Conservation (phyloP, 495 filamentous ascomycete genomes). For the Xylaria grammica region DNA sequence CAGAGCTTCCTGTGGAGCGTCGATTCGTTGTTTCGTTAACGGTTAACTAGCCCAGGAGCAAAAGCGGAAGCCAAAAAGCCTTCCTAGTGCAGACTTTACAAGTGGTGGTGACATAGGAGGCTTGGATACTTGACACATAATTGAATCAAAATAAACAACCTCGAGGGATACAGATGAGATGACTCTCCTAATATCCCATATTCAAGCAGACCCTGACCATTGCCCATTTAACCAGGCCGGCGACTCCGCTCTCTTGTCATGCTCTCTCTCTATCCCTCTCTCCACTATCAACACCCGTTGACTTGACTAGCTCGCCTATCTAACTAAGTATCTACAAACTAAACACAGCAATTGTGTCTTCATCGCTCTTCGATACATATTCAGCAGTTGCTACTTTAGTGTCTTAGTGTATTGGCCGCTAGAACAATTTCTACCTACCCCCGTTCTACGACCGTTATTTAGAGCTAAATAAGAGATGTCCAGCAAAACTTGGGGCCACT, state of each 20-base stretch:
- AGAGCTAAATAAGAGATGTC: too few relatives aligned
- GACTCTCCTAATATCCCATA: conserved; percentile 11
- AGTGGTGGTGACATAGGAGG: neutral
- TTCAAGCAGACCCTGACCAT: conserved; percentile 14
- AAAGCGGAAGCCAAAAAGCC: conserved; percentile 1
- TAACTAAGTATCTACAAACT: neutral
- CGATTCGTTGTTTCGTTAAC: neutral
- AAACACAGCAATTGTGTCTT: too few relatives aligned
- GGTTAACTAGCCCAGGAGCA: neutral
- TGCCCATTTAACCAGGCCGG: neutral
- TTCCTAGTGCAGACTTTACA: too few relatives aligned
- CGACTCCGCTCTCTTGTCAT: conserved; percentile 9
- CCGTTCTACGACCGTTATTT: neutral
- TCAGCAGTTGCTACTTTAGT: neutral
- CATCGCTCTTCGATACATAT: neutral
- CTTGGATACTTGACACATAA: neutral
- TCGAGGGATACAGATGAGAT: neutral
- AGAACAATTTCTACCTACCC: neutral
- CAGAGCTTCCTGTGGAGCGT: neutral
- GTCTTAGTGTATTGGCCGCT: neutral
- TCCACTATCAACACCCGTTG: too few relatives aligned
- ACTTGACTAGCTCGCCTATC: neutral
- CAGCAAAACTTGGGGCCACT: neutral
- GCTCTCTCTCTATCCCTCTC: neutral
- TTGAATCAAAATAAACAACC: conserved; percentile 16